These are phyloP conservation scores for Aegilops speltoides DNA, from an alignment of 176 grass and related monocot species.

Conservation along the genomic window DNA sequence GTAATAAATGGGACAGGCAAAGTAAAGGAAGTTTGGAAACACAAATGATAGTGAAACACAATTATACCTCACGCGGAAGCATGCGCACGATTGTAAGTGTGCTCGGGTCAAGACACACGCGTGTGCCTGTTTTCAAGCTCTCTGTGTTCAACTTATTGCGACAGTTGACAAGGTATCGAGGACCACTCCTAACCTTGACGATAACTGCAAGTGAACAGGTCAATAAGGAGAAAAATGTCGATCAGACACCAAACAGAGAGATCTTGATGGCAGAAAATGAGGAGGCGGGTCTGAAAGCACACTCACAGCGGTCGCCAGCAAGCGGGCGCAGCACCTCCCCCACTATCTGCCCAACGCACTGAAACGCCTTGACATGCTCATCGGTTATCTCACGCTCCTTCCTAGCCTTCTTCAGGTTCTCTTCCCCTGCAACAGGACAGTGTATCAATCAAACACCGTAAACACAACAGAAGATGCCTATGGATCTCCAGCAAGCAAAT, in stretches of 20 bases:
- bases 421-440: constrained; percentile 26
- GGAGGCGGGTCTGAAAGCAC: neutral
- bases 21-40: neutral
- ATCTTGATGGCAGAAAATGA: neutral
- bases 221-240: neutral
- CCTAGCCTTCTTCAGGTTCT: constrained; percentile 49
- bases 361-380: constrained; percentile 56
- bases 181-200: constrained; percentile 56
- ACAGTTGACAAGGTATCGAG: constrained; percentile 56
- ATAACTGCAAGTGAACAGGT: constrained; percentile 36
- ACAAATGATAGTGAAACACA: neutral
- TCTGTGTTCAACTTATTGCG: constrained; percentile 59
- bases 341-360: constrained; percentile 54
- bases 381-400: constrained; percentile 55
- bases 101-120: constrained; percentile 59
- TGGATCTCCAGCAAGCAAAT: neutral
- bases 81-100: constrained; percentile 59
- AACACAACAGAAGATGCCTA: neutral
- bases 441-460: neutral
- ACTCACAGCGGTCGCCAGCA: constrained; percentile 51
- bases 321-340: constrained; percentile 64
- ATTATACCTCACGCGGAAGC: constrained; percentile 60
- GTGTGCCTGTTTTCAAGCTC: constrained; percentile 52
- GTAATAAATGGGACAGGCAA: neutral
- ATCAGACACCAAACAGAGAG: neutral